phyloP scores from a whole-genome alignment of 164 flowering plant genomes.

The Vitis vinifera region ASM3070453v1 NC_081820.1:27189501-27190000 shows the following conservation, averaged over 20 bases:
- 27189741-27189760: not conserved
- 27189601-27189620: not conserved
- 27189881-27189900: too few relatives aligned
- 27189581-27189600: not conserved
- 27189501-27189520: constrained; percentile 74
- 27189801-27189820: too few relatives aligned
- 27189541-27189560: not conserved
- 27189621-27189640: not conserved
- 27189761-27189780: not conserved
- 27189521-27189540: constrained; percentile 30
- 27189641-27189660: constrained; percentile 51
- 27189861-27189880: too few relatives aligned
- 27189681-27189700: constrained; percentile 92
- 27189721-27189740: constrained; percentile 78
- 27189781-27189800: too few relatives aligned
- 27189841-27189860: too few relatives aligned
- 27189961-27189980: too few relatives aligned
- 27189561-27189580: not conserved
- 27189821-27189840: not conserved
- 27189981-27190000: not conserved
- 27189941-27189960: too few relatives aligned
- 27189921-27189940: too few relatives aligned
- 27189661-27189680: constrained; percentile 71
- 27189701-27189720: constrained; percentile 93
- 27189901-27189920: too few relatives aligned